phyloP scores from a whole-genome alignment of 140 eudicot species.

The Stevia rebaudiana region DNA sequence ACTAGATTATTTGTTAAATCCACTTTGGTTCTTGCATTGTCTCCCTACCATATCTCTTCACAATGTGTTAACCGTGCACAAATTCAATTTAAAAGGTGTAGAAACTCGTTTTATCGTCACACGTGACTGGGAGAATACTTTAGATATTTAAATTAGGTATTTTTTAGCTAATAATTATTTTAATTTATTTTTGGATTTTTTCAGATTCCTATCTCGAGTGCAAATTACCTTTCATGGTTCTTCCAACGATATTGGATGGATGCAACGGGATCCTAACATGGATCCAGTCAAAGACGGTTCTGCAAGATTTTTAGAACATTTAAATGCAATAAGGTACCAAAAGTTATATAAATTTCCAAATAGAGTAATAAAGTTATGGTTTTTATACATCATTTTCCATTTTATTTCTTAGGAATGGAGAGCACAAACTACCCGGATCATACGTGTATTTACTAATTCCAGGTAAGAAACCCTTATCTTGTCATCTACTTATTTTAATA shows the following conservation, averaged over 20 bases:
- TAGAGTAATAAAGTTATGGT: not conserved
- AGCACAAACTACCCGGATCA: conserved; percentile 69
- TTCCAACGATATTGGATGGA: conserved; percentile 88
- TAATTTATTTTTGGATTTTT: not conserved
- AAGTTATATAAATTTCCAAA: conserved; percentile 2
- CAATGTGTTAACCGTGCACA: conserved; percentile 33
- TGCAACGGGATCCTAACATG: conserved; percentile 74
- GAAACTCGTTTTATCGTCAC: conserved; percentile 1
- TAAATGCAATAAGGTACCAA: conserved; percentile 61
- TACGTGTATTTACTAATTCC: conserved; percentile 90
- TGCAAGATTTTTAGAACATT: conserved; percentile 68
- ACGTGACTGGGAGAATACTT: not conserved
- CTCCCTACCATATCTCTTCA: conserved; percentile 46
- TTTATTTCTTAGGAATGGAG: conserved; percentile 56
- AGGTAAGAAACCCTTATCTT: conserved; percentile 31
- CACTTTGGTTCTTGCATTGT: conserved; percentile 45
- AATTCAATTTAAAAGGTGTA: conserved; percentile 45
- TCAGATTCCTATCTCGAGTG: conserved; percentile 61
- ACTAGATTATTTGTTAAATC: conserved; percentile 47
- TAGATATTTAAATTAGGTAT: not conserved
- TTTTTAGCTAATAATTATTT: not conserved
- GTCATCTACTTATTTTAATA: not conserved
- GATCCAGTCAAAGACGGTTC: conserved; percentile 87
- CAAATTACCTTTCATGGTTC: conserved; percentile 65
- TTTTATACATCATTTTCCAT: not conserved